These are phyloP conservation scores for Fusarium albosuccineum DNA, from an alignment of 2,329 filamentous ascomycete genomes.

Conservation along the genomic window DNA sequence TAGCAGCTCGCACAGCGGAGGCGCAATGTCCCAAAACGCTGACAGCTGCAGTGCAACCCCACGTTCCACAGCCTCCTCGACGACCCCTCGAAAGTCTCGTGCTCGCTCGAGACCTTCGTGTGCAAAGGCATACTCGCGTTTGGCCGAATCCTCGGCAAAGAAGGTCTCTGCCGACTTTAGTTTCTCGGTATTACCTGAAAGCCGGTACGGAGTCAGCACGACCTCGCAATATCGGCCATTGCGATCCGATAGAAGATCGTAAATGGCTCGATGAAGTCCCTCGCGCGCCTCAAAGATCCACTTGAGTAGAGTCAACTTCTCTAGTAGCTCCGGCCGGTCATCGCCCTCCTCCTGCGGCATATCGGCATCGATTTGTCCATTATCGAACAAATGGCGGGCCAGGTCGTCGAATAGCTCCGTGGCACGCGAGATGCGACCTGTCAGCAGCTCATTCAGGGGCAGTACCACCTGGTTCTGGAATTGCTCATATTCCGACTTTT, in stretches of 20 bases:
- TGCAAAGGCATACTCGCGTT: conserved; percentile 78
- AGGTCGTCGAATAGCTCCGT: conserved; percentile 84
- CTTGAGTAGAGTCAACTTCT: conserved; percentile 94
- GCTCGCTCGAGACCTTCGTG: conserved; percentile 79
- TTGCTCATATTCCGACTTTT: conserved; percentile 84
- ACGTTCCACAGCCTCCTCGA: conserved; percentile 86
- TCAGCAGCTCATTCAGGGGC: conserved; percentile 84
- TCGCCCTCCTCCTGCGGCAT: conserved; percentile 95
- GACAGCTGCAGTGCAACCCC: conserved; percentile 93
- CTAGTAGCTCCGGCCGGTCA: conserved; percentile 91
- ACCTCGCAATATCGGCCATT: conserved; percentile 89
- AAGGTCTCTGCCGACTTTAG: conserved; percentile 83
- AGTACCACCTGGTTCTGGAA: conserved; percentile 88
- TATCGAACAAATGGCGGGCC: conserved; percentile 77
- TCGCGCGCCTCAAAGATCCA: conserved; percentile 98
- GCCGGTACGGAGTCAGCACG: conserved; percentile 82
- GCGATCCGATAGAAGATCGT: conserved; percentile 85
- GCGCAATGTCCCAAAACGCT: conserved; percentile 98
- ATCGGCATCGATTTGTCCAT: conserved; percentile 75
- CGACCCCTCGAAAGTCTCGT: conserved; percentile 80
- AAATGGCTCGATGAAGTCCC: conserved; percentile 84
- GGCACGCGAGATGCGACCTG: conserved; percentile 78
- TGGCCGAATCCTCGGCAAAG: conserved; percentile 82
- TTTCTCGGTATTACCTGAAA: conserved; percentile 83
- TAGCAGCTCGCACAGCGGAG: conserved; percentile 80